phyloP scores from a whole-genome alignment of 208 protist genomes.

The Leishmania major region DNA sequence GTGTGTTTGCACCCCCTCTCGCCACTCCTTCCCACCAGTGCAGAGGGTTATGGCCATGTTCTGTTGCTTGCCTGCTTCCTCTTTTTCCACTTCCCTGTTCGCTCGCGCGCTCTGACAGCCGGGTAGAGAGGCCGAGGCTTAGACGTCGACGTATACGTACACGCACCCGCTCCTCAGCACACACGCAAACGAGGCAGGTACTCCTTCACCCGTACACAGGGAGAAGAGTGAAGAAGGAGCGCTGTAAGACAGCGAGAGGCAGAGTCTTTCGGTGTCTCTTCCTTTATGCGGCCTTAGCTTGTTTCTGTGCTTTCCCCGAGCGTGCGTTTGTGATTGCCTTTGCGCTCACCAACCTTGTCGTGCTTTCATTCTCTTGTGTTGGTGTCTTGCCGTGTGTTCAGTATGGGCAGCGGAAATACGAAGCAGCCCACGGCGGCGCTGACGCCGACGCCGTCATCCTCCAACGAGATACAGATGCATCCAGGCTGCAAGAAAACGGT shows the following conservation, averaged over 20 bases:
- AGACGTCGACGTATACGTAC: not conserved
- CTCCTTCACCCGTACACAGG: not conserved
- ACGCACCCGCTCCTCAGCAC: not conserved
- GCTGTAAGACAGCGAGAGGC: not conserved
- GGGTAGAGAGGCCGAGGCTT: not conserved
- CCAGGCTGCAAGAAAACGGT: not conserved
- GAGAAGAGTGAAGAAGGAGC: not conserved
- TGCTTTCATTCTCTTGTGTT: not conserved
- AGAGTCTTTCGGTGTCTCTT: too few relatives aligned
- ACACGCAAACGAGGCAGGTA: not conserved
- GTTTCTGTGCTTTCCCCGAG: not conserved
- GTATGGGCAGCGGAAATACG: conserved; percentile 1
- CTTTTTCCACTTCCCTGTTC: not conserved
- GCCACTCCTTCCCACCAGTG: not conserved
- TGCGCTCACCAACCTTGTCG: not conserved
- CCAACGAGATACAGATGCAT: not conserved
- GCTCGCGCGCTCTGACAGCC: too few relatives aligned
- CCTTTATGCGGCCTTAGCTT: too few relatives aligned
- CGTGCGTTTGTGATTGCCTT: not conserved
- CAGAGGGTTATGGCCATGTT: not conserved
- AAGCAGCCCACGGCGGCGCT: not conserved
- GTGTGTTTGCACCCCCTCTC: not conserved
- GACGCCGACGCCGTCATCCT: not conserved
- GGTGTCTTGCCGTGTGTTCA: not conserved
- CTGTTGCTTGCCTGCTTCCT: not conserved